Base-by-base conservation (phyloP, 805 yeast species). In the Priceomyces fermenticarens region DNA sequence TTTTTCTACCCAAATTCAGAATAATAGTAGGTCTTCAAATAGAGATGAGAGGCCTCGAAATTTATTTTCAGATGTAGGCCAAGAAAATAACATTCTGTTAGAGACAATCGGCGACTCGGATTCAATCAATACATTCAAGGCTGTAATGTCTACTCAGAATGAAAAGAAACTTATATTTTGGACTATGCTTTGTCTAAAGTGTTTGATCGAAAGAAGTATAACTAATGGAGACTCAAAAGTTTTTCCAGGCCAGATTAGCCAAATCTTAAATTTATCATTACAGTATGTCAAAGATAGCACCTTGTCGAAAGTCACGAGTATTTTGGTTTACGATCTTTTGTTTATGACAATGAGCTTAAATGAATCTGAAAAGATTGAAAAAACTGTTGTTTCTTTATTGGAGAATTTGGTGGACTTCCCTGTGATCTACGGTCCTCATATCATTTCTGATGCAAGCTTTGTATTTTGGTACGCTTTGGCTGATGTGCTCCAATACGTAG, bases 381-480 rank as follows among this genome's bases (percentile, higher is more conserved):
- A 55, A 7, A 55, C 75, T 0, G 49, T 80, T 7, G 41, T 63
- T 3, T 74, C 67, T 33, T 77, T 75, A 45, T 56, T 81, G 26
- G 75, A 73, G 32, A 74, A 73, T 23, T 39, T 80, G 1, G 60
- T 76, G 35, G 84, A 81, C 29, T 53, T 75, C 4, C 62, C 85
- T 0, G 83, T 78, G 34, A 62, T 81, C 0, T 77, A 75, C 54
- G 91, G 91, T 0, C 91, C 93, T 2, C 52, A 60, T 1, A 16
- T 46, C 1, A 39, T 81, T 1, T 65, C 72, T 35, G 62, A 72
- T 32, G 77, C 72, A 36, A 63, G 84, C 3, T 59, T 78, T 23
- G 47, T 54, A 10, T 77, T 83, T 46, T 84, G 90, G 90, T 58
- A 65, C 38, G 48, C 65, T 0, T 46, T 76, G 3, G 56, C 69